Evolutionary conservation across 75 land plant genomes (phyloP).

Genomic region (Isoetes taiwanensis): DNA sequence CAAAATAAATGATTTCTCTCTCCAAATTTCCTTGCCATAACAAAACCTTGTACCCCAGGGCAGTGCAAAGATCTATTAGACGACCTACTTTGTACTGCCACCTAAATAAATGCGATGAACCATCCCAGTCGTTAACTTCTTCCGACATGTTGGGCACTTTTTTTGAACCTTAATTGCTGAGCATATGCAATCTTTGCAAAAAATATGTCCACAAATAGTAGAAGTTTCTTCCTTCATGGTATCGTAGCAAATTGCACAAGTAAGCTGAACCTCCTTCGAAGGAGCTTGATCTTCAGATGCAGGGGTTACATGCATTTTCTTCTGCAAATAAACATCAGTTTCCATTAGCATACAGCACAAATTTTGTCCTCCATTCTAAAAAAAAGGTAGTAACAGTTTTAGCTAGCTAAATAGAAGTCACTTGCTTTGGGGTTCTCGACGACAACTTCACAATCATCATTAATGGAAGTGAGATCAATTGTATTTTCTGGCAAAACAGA

Average conservation of each 20-base stretch:
- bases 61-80: no score
- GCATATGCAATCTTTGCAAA: slow-evolving; percentile 46
- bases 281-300: no score
- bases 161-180: slow-evolving; percentile 34
- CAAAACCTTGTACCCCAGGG: no score
- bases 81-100: no score
- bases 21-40: no score
- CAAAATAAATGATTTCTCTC: no score
- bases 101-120: slow-evolving; percentile 43
- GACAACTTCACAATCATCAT: slow-evolving; percentile 4
- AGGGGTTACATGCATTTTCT: no score
- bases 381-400: no score
- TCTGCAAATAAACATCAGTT: no score
- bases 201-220: slow-evolving; percentile 69
- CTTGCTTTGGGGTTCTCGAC: neutral
- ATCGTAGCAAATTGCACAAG: slow-evolving; percentile 60
- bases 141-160: slow-evolving; percentile 72
- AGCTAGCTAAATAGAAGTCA: neutral
- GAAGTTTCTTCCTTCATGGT: slow-evolving; percentile 40
- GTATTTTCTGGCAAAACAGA: neutral
- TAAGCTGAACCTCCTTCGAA: slow-evolving; percentile 36
- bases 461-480: neutral
- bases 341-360: no score
- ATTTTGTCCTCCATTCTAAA: no score
- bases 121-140: slow-evolving; percentile 21